Evolutionary conservation across 805 yeast genomes (phyloP).

Genomic region (Starmerella sp.): DNA sequence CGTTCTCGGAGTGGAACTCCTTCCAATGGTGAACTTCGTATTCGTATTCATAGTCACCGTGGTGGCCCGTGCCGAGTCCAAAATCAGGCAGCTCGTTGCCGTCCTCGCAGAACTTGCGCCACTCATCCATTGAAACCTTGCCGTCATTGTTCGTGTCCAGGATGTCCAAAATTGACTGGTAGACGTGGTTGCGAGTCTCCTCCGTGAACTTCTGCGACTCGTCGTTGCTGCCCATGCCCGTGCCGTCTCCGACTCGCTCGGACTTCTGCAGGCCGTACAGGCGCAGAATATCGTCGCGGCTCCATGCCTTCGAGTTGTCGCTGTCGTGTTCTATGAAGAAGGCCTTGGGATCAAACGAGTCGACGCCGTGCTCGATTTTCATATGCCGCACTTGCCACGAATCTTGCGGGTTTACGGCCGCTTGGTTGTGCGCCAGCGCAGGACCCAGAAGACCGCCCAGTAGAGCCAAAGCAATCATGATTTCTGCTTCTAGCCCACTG

Average conservation of each 20-base stretch:
- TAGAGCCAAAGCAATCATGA: slow-evolving; percentile 1
- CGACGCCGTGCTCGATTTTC: slow-evolving; percentile 76
- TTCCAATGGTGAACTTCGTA: slow-evolving; percentile 95
- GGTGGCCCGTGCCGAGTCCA: slow-evolving; percentile 90
- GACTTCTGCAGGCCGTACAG: slow-evolving; percentile 70
- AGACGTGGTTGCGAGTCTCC: slow-evolving; percentile 43
- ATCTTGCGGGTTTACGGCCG: slow-evolving; percentile 17
- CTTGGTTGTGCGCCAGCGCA: slow-evolving; percentile 13
- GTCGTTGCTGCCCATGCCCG: slow-evolving; percentile 76
- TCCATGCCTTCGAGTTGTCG: slow-evolving; percentile 43
- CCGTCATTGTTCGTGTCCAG: slow-evolving; percentile 62
- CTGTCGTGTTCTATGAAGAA: slow-evolving; percentile 74
- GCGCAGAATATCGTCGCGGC: slow-evolving; percentile 57
- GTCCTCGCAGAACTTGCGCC: slow-evolving; percentile 44
- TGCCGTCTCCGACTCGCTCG: slow-evolving; percentile 72
- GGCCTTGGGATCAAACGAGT: slow-evolving; percentile 57
- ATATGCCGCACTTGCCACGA: slow-evolving; percentile 51
- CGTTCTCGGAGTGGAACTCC: slow-evolving; percentile 44
- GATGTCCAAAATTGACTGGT: slow-evolving; percentile 42
- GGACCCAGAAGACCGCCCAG: slow-evolving; percentile 5
- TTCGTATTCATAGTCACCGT: slow-evolving; percentile 84
- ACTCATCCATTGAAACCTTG: slow-evolving; percentile 54
- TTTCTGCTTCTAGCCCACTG: background rate
- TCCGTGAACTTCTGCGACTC: slow-evolving; percentile 47
- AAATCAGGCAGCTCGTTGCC: slow-evolving; percentile 82